Evolutionary conservation across 768 basidiomycete genomes (phyloP).

Genomic region (Fibroporia radiculosa): DNA sequence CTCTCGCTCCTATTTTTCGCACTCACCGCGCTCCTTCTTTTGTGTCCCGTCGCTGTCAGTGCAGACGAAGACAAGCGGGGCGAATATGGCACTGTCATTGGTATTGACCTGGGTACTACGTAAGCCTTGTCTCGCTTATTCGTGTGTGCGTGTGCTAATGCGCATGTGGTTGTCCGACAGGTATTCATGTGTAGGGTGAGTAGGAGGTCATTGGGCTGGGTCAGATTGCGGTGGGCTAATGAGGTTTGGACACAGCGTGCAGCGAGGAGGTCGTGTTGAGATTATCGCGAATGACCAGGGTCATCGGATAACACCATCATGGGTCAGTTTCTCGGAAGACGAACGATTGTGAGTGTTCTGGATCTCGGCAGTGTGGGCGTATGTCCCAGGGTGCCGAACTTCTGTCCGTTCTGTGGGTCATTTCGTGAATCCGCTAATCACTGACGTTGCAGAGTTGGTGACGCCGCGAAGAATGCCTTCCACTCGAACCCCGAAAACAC

Average conservation of each 20-base stretch:
- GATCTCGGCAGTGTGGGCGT: too few relatives aligned
- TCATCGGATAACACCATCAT: slow-evolving; percentile 58
- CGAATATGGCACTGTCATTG: slow-evolving; percentile 90
- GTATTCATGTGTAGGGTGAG: slow-evolving; percentile 94
- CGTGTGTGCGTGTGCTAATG: neutral
- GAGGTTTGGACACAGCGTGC: slow-evolving; percentile 19
- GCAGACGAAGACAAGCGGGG: slow-evolving; percentile 55
- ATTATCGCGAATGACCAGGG: slow-evolving; percentile 46
- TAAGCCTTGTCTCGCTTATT: slow-evolving; percentile 19
- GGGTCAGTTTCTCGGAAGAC: slow-evolving; percentile 51
- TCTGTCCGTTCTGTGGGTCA: too few relatives aligned
- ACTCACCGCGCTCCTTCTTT: slow-evolving; percentile 63
- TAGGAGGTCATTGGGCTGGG: too few relatives aligned
- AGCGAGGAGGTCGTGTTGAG: slow-evolving; percentile 38
- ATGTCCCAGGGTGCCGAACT: too few relatives aligned
- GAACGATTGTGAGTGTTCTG: slow-evolving; percentile 42
- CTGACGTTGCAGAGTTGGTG: slow-evolving; percentile 57
- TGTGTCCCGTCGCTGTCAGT: slow-evolving; percentile 53
- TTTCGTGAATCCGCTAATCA: too few relatives aligned
- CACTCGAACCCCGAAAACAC: slow-evolving; percentile 89
- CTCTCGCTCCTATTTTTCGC: slow-evolving; percentile 41
- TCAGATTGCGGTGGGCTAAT: too few relatives aligned
- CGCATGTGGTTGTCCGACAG: slow-evolving; percentile 32
- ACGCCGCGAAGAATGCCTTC: slow-evolving; percentile 94
- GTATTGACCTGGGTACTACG: slow-evolving; percentile 93